A percentile compares a stretch with the other conserved stretches of the same genome.
Evolutionary conservation across 805 yeast species (phyloP).

Genomic region (Metschnikowia proteae): DNA sequence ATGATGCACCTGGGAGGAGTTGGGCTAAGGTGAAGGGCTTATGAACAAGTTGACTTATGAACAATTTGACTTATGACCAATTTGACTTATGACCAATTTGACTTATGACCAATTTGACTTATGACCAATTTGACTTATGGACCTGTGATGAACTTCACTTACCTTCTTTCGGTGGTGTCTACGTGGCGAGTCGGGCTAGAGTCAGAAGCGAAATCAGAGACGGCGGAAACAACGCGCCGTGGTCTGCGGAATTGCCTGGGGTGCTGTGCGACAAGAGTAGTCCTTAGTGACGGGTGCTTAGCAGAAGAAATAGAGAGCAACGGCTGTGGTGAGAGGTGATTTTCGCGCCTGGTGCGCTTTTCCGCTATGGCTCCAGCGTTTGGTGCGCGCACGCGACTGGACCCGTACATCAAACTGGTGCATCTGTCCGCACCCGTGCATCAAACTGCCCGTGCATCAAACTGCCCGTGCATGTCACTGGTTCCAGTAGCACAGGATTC

Average conservation of each 20-base stretch:
- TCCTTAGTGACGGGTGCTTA: conserved; percentile 2
- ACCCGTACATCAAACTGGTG: not conserved
- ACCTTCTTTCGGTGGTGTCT: conserved; percentile 7
- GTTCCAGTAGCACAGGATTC: too few relatives aligned
- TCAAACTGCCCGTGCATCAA: too few relatives aligned
- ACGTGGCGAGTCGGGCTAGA: not conserved
- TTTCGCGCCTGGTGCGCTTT: not conserved
- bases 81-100: too few relatives aligned
- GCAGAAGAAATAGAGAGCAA: conserved; percentile 2
- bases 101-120: too few relatives aligned
- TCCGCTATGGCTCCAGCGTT: not conserved
- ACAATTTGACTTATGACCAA: too few relatives aligned
- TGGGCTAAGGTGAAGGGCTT: too few relatives aligned
- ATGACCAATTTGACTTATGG: too few relatives aligned
- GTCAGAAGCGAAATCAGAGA: not conserved
- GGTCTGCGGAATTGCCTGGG: not conserved
- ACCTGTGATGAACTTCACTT: too few relatives aligned
- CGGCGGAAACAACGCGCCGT: not conserved
- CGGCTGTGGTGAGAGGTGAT: not conserved
- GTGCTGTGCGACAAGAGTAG: not conserved
- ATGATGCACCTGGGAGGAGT: too few relatives aligned
- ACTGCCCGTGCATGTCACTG: too few relatives aligned
- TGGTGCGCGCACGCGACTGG: not conserved
- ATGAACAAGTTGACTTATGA: too few relatives aligned
- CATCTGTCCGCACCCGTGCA: not conserved